phyloP scores from a whole-genome alignment of 2,329 filamentous ascomycete species.

The Orbilia javanica region DNA sequence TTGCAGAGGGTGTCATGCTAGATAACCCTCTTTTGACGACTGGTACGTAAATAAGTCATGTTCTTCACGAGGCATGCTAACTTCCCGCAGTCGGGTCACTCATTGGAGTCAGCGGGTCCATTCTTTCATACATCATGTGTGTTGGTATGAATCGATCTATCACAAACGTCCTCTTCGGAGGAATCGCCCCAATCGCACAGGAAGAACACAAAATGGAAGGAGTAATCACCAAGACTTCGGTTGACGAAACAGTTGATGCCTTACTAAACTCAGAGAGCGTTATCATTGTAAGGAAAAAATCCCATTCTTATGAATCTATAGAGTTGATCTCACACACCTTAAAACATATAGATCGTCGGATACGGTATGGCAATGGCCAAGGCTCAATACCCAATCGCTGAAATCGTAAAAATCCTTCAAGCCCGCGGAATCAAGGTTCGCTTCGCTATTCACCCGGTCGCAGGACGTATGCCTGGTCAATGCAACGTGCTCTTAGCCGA shows the following conservation, averaged over 20 bases:
- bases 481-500: conserved; percentile 92
- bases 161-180: conserved; percentile 90
- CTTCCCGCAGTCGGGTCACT: conserved; percentile 77
- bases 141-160: conserved; percentile 91
- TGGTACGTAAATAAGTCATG: not conserved
- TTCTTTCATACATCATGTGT: conserved; percentile 88
- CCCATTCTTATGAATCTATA: not conserved
- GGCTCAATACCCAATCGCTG: conserved; percentile 88
- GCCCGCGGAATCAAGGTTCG: conserved; percentile 82
- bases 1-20: conserved; percentile 92
- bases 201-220: conserved; percentile 82
- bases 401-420: conserved; percentile 81
- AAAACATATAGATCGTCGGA: conserved; percentile 73
- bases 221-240: conserved; percentile 79
- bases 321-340: not conserved
- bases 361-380: conserved; percentile 97
- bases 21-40: conserved; percentile 87
- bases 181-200: conserved; percentile 75
- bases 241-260: conserved; percentile 84
- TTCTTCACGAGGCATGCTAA: not conserved
- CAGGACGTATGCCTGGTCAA: conserved; percentile 91
- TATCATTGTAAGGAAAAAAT: conserved; percentile 74
- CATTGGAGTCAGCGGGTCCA: conserved; percentile 89
- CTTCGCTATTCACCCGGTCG: conserved; percentile 91
- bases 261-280: conserved; percentile 83